Conservation (phyloP, 192 early-diverging fungal species). For the Allomyces javanicus region DNA sequence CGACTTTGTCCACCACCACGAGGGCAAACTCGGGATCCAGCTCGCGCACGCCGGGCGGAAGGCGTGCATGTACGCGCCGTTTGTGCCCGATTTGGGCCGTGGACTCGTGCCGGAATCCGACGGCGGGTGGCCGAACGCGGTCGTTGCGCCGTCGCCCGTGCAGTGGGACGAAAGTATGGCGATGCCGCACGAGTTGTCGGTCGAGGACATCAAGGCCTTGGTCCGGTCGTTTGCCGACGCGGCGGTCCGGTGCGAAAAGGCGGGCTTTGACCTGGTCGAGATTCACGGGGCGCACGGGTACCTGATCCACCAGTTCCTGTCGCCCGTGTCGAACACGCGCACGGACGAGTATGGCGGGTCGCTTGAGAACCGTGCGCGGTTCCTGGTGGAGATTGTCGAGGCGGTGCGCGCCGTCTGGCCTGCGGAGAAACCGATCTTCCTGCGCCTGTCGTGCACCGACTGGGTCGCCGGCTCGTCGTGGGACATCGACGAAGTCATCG, state of each 20-base stretch:
- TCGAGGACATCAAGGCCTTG: constrained; percentile 46
- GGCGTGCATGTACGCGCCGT: constrained; percentile 17
- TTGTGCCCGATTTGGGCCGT: constrained; percentile 6
- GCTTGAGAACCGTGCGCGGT: constrained; percentile 68
- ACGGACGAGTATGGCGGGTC: constrained; percentile 84
- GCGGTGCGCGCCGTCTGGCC: constrained; percentile 55
- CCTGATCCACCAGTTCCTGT: constrained; percentile 59
- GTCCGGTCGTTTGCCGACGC: constrained; percentile 44
- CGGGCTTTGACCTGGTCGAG: constrained; percentile 81
- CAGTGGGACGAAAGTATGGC: constrained; percentile 18
- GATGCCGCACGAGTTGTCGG: constrained; percentile 37
- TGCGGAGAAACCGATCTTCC: constrained; percentile 57
- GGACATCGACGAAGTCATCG: constrained; percentile 52
- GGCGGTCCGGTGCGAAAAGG: constrained; percentile 45
- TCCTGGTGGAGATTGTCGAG: constrained; percentile 47
- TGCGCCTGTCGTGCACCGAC: constrained; percentile 64
- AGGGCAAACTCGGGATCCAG: constrained; percentile 45
- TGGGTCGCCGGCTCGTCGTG: constrained; percentile 37
- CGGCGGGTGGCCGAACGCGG: constrained; percentile 54
- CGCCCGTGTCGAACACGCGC: constrained; percentile 59
- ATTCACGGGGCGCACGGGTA: constrained; percentile 86
- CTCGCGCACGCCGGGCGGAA: constrained; percentile 73
- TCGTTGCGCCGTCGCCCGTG: constrained; percentile 41
- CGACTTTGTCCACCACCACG: constrained; percentile 40
- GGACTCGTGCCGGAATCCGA: constrained; percentile 3